Evolutionary conservation across 116 monocot species (phyloP).

Genomic region (Dioscorea cayenensis): DNA sequence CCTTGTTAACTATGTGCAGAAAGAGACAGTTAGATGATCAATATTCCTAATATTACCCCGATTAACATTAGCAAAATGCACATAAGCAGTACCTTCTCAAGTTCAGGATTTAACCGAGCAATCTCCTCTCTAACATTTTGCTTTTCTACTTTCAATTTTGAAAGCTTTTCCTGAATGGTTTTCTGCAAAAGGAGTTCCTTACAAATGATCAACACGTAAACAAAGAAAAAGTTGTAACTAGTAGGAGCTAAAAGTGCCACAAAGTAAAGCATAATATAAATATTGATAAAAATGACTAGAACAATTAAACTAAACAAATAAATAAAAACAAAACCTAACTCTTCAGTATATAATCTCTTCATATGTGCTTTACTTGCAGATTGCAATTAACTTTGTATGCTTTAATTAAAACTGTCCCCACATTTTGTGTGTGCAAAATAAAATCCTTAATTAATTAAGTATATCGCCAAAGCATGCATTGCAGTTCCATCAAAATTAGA

Average conservation of each 20-base stretch:
- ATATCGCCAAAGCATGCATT: too few relatives aligned
- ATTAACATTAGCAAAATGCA: not conserved
- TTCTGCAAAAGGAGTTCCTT: slow-evolving; percentile 42
- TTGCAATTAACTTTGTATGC: too few relatives aligned
- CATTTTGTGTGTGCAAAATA: too few relatives aligned
- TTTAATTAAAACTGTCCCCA: too few relatives aligned
- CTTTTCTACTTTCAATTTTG: slow-evolving; percentile 63
- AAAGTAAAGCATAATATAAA: too few relatives aligned
- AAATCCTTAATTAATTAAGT: too few relatives aligned
- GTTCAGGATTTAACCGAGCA: slow-evolving; percentile 53
- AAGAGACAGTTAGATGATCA: slow-evolving; percentile 1
- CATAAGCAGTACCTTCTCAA: slow-evolving; percentile 52
- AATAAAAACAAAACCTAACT: too few relatives aligned
- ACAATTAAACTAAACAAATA: too few relatives aligned
- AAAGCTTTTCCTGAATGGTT: slow-evolving; percentile 58
- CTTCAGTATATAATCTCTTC: too few relatives aligned
- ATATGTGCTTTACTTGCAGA: too few relatives aligned
- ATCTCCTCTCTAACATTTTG: slow-evolving; percentile 66
- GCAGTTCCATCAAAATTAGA: too few relatives aligned
- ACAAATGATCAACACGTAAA: not conserved
- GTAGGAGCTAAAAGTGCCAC: not conserved
- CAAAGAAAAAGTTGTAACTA: not conserved
- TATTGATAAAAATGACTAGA: too few relatives aligned
- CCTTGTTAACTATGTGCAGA: slow-evolving; percentile 41
- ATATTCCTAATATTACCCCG: not conserved